Evolutionary conservation across 176 grass and related monocot genomes (phyloP).

Genomic region (Oryza glaberrima): DNA sequence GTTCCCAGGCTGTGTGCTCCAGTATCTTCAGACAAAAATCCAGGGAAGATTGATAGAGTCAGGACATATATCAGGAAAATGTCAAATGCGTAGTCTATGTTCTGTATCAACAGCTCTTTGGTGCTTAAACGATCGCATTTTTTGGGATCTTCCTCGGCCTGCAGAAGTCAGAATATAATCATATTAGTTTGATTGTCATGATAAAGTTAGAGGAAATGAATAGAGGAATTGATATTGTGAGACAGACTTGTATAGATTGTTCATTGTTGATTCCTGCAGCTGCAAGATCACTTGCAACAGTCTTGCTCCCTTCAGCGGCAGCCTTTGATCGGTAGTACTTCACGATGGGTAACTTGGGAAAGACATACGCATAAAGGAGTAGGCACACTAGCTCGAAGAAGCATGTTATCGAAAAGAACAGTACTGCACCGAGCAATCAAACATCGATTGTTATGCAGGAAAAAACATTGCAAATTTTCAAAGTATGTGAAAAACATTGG

Average conservation of each 20-base stretch:
- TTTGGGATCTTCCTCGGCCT: conserved; percentile 82
- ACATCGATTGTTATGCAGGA: neutral
- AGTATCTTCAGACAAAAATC: conserved; percentile 94
- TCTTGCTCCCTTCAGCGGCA: conserved; percentile 67
- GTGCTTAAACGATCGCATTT: conserved; percentile 63
- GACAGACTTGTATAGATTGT: conserved; percentile 24
- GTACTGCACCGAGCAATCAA: conserved; percentile 40
- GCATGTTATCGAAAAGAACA: conserved; percentile 75
- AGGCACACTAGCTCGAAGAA: conserved; percentile 68
- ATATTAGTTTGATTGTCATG: neutral
- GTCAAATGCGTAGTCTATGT: conserved; percentile 68
- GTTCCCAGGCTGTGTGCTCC: conserved; percentile 79
- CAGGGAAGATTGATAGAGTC: conserved; percentile 90
- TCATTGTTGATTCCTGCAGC: conserved; percentile 53
- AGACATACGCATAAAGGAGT: conserved; percentile 72
- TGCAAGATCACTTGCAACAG: conserved; percentile 67
- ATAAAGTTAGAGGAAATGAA: neutral
- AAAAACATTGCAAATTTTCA: neutral
- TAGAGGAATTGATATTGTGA: neutral
- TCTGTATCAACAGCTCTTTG: conserved; percentile 71
- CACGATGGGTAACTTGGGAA: conserved; percentile 90
- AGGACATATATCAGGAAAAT: conserved; percentile 83
- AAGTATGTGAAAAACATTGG: no score
- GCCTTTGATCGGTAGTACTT: conserved; percentile 71
- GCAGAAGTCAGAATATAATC: conserved; percentile 10